Evolutionary conservation across 768 basidiomycete genomes (phyloP).

Genomic region (Mycena olivaceomarginata): DNA sequence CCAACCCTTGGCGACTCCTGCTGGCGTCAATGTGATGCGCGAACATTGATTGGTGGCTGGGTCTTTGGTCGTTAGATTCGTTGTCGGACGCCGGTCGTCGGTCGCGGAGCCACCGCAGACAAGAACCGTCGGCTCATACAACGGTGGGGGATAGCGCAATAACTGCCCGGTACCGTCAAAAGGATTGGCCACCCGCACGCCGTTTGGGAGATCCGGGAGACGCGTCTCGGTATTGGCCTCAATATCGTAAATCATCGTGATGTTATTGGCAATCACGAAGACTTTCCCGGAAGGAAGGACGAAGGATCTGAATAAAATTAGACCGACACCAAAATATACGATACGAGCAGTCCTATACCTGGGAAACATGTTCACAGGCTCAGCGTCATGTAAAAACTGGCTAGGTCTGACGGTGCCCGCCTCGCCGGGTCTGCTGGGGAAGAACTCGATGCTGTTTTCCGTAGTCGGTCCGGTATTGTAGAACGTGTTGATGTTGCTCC

Average conservation of each 20-base stretch:
- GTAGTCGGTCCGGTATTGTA: constrained; percentile 37
- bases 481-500: constrained; percentile 57
- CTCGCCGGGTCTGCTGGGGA: constrained; percentile 46
- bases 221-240: constrained; percentile 65
- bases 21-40: constrained; percentile 67
- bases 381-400: constrained; percentile 43
- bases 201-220: constrained; percentile 72
- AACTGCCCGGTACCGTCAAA: constrained; percentile 74
- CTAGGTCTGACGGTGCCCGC: constrained; percentile 36
- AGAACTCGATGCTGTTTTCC: constrained; percentile 47
- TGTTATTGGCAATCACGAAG: constrained; percentile 75
- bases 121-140: constrained; percentile 70
- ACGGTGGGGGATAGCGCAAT: constrained; percentile 66
- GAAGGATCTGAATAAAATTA: constrained; percentile 62
- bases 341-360: constrained; percentile 33
- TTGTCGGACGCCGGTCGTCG: constrained; percentile 65
- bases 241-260: constrained; percentile 54
- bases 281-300: constrained; percentile 69
- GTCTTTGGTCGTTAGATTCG: constrained; percentile 68
- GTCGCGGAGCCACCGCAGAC: constrained; percentile 74
- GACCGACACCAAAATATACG: constrained; percentile 51
- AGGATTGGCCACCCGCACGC: constrained; percentile 76
- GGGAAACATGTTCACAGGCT: constrained; percentile 48
- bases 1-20: constrained; percentile 72
- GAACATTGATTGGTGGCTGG: constrained; percentile 75